phyloP scores from a whole-genome alignment of 208 protist species.

The Tetramitus jugosus region DNA sequence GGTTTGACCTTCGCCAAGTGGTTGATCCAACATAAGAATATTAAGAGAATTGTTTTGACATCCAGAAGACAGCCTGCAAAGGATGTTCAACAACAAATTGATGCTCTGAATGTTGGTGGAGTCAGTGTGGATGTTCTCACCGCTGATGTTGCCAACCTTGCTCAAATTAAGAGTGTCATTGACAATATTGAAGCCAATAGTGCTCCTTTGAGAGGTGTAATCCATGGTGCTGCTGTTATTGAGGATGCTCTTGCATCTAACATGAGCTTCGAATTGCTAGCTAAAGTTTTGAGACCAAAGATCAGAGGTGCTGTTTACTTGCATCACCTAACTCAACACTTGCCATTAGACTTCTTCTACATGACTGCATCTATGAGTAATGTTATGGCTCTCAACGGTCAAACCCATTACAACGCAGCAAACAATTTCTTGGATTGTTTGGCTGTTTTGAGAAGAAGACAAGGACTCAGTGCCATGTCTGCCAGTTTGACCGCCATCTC shows the following conservation, averaged over 20 bases:
- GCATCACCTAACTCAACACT: neutral
- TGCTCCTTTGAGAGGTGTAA: slow-evolving; percentile 27
- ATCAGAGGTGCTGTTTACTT: slow-evolving; percentile 36
- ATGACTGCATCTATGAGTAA: slow-evolving; percentile 39
- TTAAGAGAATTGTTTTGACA: neutral
- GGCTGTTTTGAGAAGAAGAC: slow-evolving; percentile 14
- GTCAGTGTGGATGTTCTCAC: neutral
- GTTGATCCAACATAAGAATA: neutral
- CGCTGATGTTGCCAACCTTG: neutral
- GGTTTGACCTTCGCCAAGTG: neutral
- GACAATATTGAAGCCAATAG: neutral
- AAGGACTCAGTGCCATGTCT: slow-evolving; percentile 33
- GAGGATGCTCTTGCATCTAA: slow-evolving; percentile 32
- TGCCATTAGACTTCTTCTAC: slow-evolving; percentile 35
- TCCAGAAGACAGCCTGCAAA: slow-evolving; percentile 19
- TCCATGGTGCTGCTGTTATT: slow-evolving; percentile 40
- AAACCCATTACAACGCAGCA: slow-evolving; percentile 45
- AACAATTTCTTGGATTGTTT: slow-evolving; percentile 41
- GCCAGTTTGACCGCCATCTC: slow-evolving; percentile 40
- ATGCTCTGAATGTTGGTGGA: neutral
- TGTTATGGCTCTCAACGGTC: slow-evolving; percentile 36
- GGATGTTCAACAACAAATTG: neutral
- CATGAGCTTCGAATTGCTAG: slow-evolving; percentile 30
- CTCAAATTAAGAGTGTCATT: neutral
- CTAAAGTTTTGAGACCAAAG: slow-evolving; percentile 40